Evolutionary conservation across 495 filamentous ascomycete species (phyloP).

Genomic region (Trichoderma orchidacearum): DNA sequence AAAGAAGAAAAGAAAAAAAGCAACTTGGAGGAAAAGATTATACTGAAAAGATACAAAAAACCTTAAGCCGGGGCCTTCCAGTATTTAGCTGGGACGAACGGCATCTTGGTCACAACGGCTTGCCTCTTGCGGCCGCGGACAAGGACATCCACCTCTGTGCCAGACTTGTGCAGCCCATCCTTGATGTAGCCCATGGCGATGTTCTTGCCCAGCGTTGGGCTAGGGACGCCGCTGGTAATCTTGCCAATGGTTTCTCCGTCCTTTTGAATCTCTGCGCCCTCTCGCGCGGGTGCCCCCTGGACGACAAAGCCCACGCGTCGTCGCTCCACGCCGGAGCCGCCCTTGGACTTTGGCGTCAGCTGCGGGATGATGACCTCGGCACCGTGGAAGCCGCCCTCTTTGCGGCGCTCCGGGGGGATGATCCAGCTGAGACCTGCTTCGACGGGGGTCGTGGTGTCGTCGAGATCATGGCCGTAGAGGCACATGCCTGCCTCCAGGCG

Average conservation of each 20-base stretch:
- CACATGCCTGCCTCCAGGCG: constrained; percentile 96
- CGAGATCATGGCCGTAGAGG: constrained; percentile 93
- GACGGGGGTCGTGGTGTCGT: constrained; percentile 78
- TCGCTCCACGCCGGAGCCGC: constrained; percentile 49
- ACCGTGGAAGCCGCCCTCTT: constrained; percentile 58
- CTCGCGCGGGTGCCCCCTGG: constrained; percentile 77
- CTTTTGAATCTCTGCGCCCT: constrained; percentile 65
- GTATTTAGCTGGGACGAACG: constrained; percentile 72
- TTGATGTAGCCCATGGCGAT: constrained; percentile 94
- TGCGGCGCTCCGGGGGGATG: constrained; percentile 61
- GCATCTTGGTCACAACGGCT: constrained; percentile 82
- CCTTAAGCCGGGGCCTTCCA: background rate
- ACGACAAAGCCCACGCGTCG: constrained; percentile 73
- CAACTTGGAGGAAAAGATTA: background rate
- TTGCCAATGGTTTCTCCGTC: constrained; percentile 38
- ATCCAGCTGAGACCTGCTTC: constrained; percentile 78
- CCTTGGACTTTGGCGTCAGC: constrained; percentile 51
- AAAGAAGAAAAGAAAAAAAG: background rate
- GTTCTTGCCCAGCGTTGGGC: constrained; percentile 71
- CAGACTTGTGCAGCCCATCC: constrained; percentile 70
- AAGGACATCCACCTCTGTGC: constrained; percentile 67
- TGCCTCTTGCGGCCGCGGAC: constrained; percentile 71
- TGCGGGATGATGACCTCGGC: constrained; percentile 57
- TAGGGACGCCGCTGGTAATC: constrained; percentile 86
- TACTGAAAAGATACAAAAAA: too few relatives aligned